Evolutionary conservation across 2,329 filamentous ascomycete genomes (phyloP), one percentile per base, ranked within the genome.

Genomic region (Monilinia polystroma): DNA sequence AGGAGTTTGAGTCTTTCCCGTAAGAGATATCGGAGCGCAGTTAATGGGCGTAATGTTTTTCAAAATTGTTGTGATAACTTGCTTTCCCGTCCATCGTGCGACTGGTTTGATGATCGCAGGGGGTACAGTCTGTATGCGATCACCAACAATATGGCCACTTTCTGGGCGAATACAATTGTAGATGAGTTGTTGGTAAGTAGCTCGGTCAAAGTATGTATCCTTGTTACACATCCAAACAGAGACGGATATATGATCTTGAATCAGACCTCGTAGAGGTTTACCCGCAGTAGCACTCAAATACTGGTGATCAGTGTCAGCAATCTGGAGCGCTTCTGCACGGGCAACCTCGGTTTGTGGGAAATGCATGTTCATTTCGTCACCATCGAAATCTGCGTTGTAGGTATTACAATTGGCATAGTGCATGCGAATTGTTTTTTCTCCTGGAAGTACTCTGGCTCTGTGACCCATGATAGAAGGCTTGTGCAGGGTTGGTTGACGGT

Each of bases 351-450:
- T 98, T 74, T 99, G 95, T 1, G 95, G 95, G 75, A 99, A 98
- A 79, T 99, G 95, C 93, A 99, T 96, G 78, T 99, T 99, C 95
- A 99, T 99, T 79, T 99, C 95, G 77, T 99, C 95, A 78, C 95
- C 95, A 75, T 99, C 96, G 76, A 99, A 99, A 83, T 99, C 95
- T 43, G 95, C 95, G 74, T 99, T 99, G 83, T 99, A 99, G 0
- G 95, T 97, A 76, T 99, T 99, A 78, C 95, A 98, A 78, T 99
- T 99, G 74, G 95, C 94, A 80, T 99, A 99, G 81, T 99, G 95
- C 94, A 99, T 98, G 72, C 95, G 93, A 77, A 99, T 93, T 0
- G 95, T 98, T 80, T 96, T 96, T 78, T 99, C 96, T 47, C 93
- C 93, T 0, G 92, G 91, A 23, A 99, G 81, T 7, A 99, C 94